Evolutionary conservation across 805 yeast genomes (phyloP), one percentile per base, ranked within the genome.

Genomic region (Wickerhamomyces chambardii): DNA sequence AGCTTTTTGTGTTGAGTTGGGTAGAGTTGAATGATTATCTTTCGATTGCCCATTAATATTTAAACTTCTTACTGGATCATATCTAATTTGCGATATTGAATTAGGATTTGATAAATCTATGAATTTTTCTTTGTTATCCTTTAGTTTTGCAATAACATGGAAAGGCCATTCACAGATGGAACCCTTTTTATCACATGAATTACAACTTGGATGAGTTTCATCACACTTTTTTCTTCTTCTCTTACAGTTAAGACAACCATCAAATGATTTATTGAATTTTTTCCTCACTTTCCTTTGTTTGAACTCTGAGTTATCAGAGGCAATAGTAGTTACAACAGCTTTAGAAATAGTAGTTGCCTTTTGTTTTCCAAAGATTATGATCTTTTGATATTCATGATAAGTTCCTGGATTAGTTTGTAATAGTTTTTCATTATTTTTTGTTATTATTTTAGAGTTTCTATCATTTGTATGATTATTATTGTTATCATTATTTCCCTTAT

Each of bases 181-280:
- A 0, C 36, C 38, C 7, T 29, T 30, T 18, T 31, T 32, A n/a
- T 6, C 8, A 33, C 55, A 50, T 10, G 39, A 37, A 5, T 33
- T 10, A 22, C 55, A 50, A 3, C 12, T 24, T 9, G 55, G 55
- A 32, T 50, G 47, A 19, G 19, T 7, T 30, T 50, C 55, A 34
- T 48, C 55, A 32, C 55, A 50, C 32, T 50, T 50, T 41, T 48
- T 48, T 27, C 47, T 36, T 32, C 44, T 39, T 30, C 35, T 36
- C 28, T 48, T 48, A 31, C 55, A 50, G 11, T 25, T 28, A 8
- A 44, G 11, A 30, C 55, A 50, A 5, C 55, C 55, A 22, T 47
- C 38, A 15, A 37, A 28, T 3, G 49, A 41, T 37, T 47, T 48
- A 30, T 36, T 38, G 37, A 37, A 41, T 36, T 40, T 40, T 18